These are phyloP conservation scores for Colletotrichum zoysiae DNA, from an alignment of 2,329 filamentous ascomycete species.

Conservation along the genomic window DNA sequence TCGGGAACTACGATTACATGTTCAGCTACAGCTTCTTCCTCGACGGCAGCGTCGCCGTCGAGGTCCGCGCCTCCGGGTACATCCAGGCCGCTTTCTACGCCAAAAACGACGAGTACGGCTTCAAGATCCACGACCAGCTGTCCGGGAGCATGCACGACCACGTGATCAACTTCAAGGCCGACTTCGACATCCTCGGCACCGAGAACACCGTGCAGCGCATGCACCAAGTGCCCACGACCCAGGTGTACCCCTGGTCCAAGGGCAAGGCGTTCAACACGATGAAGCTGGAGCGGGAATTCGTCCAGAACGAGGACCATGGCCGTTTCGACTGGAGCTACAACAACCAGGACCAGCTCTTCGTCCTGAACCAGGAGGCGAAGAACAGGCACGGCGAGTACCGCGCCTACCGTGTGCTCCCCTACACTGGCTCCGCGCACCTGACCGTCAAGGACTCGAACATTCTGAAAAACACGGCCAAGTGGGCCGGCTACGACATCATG, in stretches of 20 bases:
- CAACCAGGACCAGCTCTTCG: slow-evolving; percentile 58
- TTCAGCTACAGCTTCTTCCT: slow-evolving; percentile 64
- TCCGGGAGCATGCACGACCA: slow-evolving; percentile 67
- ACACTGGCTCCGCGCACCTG: slow-evolving; percentile 56
- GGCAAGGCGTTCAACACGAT: slow-evolving; percentile 63
- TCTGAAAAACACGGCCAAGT: slow-evolving; percentile 59
- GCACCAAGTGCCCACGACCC: slow-evolving; percentile 49
- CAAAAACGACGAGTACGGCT: slow-evolving; percentile 62
- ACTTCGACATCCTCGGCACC: slow-evolving; percentile 64
- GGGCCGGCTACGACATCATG: slow-evolving; percentile 64
- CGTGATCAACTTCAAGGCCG: slow-evolving; percentile 67
- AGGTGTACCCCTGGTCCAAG: slow-evolving; percentile 63
- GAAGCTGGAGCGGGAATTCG: slow-evolving; percentile 58
- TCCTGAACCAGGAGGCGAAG: slow-evolving; percentile 63
- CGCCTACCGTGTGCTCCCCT: slow-evolving; percentile 63
- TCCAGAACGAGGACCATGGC: slow-evolving; percentile 57
- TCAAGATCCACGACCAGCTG: slow-evolving; percentile 61
- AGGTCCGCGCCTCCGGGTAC: slow-evolving; percentile 66
- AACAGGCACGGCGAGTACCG: slow-evolving; percentile 65
- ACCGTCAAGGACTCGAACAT: slow-evolving; percentile 63
- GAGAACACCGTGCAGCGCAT: slow-evolving; percentile 58
- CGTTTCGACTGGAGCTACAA: slow-evolving; percentile 64
- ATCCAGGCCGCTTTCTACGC: slow-evolving; percentile 64
- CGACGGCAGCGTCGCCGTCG: slow-evolving; percentile 65
- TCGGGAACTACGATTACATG: slow-evolving; percentile 68